A percentile compares a stretch with the other conserved stretches of the same genome.
phyloP scores from a whole-genome alignment of 306 rosid species.

The Prosopis cineraria region DNA sequence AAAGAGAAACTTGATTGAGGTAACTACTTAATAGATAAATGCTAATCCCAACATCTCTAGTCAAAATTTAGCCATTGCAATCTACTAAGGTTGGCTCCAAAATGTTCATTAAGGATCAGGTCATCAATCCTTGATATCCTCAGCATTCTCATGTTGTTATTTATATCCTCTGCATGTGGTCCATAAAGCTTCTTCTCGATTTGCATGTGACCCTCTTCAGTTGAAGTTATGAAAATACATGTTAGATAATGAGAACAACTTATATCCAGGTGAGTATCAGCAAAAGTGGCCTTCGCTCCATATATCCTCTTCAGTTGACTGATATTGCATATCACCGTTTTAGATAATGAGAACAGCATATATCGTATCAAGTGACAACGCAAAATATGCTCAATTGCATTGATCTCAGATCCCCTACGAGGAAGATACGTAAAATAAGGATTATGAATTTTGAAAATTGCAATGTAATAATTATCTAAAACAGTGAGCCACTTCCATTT shows the following conservation, averaged over 20 bases:
- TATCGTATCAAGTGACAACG: background rate
- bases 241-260: too few relatives aligned
- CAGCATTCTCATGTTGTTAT: conserved; percentile 72
- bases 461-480: conserved; percentile 1
- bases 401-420: background rate
- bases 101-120: conserved; percentile 68
- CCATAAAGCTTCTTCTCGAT: conserved; percentile 54
- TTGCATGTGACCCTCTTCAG: conserved; percentile 38
- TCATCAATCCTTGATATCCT: conserved; percentile 59
- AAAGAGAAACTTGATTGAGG: background rate
- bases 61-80: conserved; percentile 21
- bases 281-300: too few relatives aligned
- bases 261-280: too few relatives aligned
- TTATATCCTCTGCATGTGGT: conserved; percentile 74
- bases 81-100: conserved; percentile 66
- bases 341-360: background rate
- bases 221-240: too few relatives aligned
- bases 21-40: conserved; percentile 4
- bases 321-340: too few relatives aligned
- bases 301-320: too few relatives aligned
- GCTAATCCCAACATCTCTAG: background rate
- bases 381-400: background rate
- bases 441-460: background rate
- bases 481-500: conserved; percentile 7
- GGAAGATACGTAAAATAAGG: background rate